phyloP scores from a whole-genome alignment of 1,139 yeast genomes.

The Hansenula anomala region DNA sequence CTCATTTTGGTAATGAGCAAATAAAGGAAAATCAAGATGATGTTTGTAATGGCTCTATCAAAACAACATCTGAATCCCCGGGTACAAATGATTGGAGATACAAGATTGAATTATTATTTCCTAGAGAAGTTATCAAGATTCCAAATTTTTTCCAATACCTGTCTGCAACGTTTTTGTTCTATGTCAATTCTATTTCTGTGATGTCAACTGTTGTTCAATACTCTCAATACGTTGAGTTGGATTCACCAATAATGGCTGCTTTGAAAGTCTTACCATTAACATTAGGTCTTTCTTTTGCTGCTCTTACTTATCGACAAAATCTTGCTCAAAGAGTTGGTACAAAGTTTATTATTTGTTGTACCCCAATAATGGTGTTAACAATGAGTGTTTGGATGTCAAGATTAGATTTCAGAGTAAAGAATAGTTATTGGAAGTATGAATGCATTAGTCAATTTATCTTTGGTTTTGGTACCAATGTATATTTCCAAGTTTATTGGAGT shows the following conservation, averaged over 20 bases:
- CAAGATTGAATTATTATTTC: constrained; percentile 17
- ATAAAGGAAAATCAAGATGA: background rate
- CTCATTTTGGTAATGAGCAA: background rate
- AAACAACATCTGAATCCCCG: background rate
- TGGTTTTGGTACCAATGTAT: constrained; percentile 18
- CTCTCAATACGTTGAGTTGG: constrained; percentile 12
- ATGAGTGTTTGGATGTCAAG: constrained; percentile 22
- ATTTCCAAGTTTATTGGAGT: constrained; percentile 6
- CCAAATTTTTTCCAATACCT: constrained; percentile 17
- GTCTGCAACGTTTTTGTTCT: constrained; percentile 9
- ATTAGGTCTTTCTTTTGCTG: constrained; percentile 7
- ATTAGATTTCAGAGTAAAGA: constrained; percentile 10
- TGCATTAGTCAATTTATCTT: constrained; percentile 16
- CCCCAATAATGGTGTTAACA: constrained; percentile 12
- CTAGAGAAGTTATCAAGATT: constrained; percentile 16
- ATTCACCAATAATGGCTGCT: constrained; percentile 24
- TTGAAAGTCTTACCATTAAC: constrained; percentile 23
- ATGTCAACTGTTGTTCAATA: constrained; percentile 13
- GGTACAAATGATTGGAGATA: constrained; percentile 10
- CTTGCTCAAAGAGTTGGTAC: constrained; percentile 14
- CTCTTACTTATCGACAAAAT: constrained; percentile 8
- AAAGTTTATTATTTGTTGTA: constrained; percentile 15
- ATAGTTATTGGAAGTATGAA: constrained; percentile 27
- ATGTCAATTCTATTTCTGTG: constrained; percentile 10
- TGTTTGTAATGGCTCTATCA: background rate